Evolutionary conservation across 192 early-diverging fungal species (phyloP).

Genomic region (Phlyctochytrium planicorne): DNA sequence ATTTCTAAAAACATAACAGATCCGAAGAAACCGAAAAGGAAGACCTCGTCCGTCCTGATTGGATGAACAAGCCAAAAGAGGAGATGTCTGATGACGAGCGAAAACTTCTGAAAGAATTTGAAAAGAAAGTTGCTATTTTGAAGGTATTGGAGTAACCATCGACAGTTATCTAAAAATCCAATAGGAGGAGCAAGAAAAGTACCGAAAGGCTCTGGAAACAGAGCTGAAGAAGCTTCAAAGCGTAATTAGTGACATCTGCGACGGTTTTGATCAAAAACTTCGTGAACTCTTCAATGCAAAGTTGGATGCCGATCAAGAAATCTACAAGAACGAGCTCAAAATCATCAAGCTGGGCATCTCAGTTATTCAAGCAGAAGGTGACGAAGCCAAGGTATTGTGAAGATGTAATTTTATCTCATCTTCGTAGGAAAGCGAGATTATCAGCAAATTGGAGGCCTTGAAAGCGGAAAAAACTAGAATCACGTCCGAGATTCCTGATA

Average conservation of each 20-base stretch:
- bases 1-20: no score
- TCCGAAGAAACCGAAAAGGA: slow-evolving; percentile 54
- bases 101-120: slow-evolving; percentile 59
- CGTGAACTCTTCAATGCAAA: slow-evolving; percentile 42
- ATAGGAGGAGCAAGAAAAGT: slow-evolving; percentile 66
- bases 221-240: slow-evolving; percentile 58
- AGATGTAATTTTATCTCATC: slow-evolving; percentile 10
- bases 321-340: slow-evolving; percentile 50
- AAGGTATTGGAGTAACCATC: slow-evolving; percentile 31
- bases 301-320: slow-evolving; percentile 43
- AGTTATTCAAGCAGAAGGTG: slow-evolving; percentile 37
- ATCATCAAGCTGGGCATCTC: slow-evolving; percentile 46
- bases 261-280: slow-evolving; percentile 45
- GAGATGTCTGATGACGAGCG: slow-evolving; percentile 61
- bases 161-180: neutral
- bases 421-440: slow-evolving; percentile 35
- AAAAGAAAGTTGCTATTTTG: slow-evolving; percentile 58
- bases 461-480: slow-evolving; percentile 38
- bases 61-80: slow-evolving; percentile 58
- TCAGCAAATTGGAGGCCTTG: slow-evolving; percentile 38
- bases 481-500: slow-evolving; percentile 50
- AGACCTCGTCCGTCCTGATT: slow-evolving; percentile 50
- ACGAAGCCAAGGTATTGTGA: slow-evolving; percentile 36
- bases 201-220: slow-evolving; percentile 61
- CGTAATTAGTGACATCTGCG: slow-evolving; percentile 49